These are phyloP conservation scores for Leccinum pellstonianum DNA, from an alignment of 768 basidiomycete genomes.

Conservation along the genomic window DNA sequence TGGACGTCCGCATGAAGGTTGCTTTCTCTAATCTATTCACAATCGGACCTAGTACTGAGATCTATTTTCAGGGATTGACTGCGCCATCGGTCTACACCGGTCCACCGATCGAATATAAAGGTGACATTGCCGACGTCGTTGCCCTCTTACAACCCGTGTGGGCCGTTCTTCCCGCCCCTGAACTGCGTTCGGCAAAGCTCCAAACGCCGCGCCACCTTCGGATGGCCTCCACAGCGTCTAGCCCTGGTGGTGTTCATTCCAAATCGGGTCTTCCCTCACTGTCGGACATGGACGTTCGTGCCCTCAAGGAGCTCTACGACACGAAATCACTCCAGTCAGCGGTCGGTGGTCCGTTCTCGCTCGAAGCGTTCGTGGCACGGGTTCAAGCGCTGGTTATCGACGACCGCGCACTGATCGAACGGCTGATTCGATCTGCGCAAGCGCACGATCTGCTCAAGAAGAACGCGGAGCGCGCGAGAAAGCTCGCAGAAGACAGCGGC, in stretches of 20 bases:
- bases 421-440: conserved; percentile 80
- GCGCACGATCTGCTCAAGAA: conserved; percentile 90
- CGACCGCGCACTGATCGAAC: conserved; percentile 80
- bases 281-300: conserved; percentile 82
- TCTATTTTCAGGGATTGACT: conserved; percentile 21
- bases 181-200: conserved; percentile 72
- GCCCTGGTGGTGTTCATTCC: conserved; percentile 29
- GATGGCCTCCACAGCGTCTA: conserved; percentile 42
- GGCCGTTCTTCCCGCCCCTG: conserved; percentile 80
- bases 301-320: conserved; percentile 80
- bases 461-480: conserved; percentile 89
- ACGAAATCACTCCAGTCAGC: conserved; percentile 32
- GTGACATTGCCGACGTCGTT: conserved; percentile 54
- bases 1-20: conserved; percentile 43
- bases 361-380: conserved; percentile 66
- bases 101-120: conserved; percentile 32
- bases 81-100: conserved; percentile 23
- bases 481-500: conserved; percentile 81
- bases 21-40: conserved; percentile 1
- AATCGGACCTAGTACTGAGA: conserved; percentile 1
- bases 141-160: conserved; percentile 72
- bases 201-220: conserved; percentile 47
- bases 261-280: conserved; percentile 49
- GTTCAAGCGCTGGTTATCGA: conserved; percentile 82
- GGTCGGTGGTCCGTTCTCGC: conserved; percentile 46